A percentile compares a stretch with the other conserved stretches of the same genome.
These are phyloP conservation scores for Stereum hirsutum DNA, from an alignment of 1,284 basidiomycete genomes.

Conservation along the genomic window DNA sequence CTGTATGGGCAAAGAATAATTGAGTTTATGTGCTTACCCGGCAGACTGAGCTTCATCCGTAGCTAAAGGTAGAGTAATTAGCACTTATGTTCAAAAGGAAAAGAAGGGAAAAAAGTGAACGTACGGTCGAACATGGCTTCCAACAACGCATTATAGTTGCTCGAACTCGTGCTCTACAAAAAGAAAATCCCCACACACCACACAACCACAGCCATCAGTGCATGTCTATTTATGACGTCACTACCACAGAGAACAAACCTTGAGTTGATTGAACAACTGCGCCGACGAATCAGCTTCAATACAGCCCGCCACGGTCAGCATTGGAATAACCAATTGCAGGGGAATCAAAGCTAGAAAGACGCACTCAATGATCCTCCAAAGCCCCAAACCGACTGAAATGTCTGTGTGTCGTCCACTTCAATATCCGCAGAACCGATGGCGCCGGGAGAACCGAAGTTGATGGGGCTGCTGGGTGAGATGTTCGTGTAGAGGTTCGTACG, in stretches of 20 bases:
- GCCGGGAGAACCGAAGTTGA: slow-evolving; percentile 30
- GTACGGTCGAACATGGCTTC: slow-evolving; percentile 36
- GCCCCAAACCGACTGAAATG: slow-evolving; percentile 37
- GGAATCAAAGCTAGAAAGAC: slow-evolving; percentile 8
- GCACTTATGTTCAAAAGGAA: neutral
- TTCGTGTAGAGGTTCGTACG: slow-evolving; percentile 24
- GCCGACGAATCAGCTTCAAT: slow-evolving; percentile 43
- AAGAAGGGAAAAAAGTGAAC: slow-evolving; percentile 3
- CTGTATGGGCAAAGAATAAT: too few species aligned
- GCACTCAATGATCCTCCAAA: slow-evolving; percentile 39
- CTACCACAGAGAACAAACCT: slow-evolving; percentile 28
- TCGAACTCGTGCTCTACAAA: slow-evolving; percentile 29
- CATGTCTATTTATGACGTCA: too few species aligned
- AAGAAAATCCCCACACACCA: too few species aligned
- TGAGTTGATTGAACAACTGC: slow-evolving; percentile 32
- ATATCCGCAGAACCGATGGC: slow-evolving; percentile 34
- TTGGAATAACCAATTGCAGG: neutral
- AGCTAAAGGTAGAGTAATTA: neutral
- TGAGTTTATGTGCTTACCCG: too few species aligned
- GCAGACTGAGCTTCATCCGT: slow-evolving; percentile 35
- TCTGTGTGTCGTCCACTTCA: slow-evolving; percentile 27
- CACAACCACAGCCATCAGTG: too few species aligned
- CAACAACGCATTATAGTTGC: slow-evolving; percentile 34
- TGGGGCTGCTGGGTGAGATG: slow-evolving; percentile 18
- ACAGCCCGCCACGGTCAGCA: neutral